Conservation (phyloP, 2,329 filamentous ascomycete genomes). For the Verruconis gallopava region DNA sequence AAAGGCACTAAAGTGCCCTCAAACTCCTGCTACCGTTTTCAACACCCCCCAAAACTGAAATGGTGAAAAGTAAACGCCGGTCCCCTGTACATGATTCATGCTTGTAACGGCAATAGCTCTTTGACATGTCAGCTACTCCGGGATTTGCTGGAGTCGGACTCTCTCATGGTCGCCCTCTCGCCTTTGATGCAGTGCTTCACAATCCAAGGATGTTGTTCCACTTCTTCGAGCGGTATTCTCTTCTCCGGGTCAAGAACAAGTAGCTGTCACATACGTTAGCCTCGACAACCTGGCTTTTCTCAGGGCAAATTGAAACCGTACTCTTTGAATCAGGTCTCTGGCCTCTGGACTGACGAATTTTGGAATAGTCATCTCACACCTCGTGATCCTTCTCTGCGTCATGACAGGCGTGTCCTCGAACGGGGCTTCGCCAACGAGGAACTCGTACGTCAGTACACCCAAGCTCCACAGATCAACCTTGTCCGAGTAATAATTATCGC, state of each 20-base stretch:
- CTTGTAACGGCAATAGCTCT: too few species aligned
- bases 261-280: conserved; percentile 24
- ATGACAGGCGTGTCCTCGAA: conserved; percentile 93
- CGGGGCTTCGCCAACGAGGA: conserved; percentile 86
- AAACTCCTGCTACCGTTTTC: too few species aligned
- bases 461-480: conserved; percentile 96
- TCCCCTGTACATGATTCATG: too few species aligned
- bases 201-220: conserved; percentile 90
- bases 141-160: conserved; percentile 3
- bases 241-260: conserved; percentile 90
- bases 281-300: not conserved
- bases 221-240: conserved; percentile 76
- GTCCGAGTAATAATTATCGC: conserved; percentile 82
- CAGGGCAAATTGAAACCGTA: conserved; percentile 32
- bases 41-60: too few species aligned
- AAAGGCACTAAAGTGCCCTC: too few species aligned
- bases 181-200: conserved; percentile 68
- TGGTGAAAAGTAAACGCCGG: too few species aligned
- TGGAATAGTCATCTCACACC: conserved; percentile 86
- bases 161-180: conserved; percentile 20
- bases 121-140: conserved; percentile 3
- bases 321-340: conserved; percentile 81
- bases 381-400: conserved; percentile 80
- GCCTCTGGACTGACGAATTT: conserved; percentile 84
- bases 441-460: conserved; percentile 91